Evolutionary conservation across 2,329 filamentous ascomycete species (phyloP).

Genomic region (Ceratocystiopsis sp.): DNA sequence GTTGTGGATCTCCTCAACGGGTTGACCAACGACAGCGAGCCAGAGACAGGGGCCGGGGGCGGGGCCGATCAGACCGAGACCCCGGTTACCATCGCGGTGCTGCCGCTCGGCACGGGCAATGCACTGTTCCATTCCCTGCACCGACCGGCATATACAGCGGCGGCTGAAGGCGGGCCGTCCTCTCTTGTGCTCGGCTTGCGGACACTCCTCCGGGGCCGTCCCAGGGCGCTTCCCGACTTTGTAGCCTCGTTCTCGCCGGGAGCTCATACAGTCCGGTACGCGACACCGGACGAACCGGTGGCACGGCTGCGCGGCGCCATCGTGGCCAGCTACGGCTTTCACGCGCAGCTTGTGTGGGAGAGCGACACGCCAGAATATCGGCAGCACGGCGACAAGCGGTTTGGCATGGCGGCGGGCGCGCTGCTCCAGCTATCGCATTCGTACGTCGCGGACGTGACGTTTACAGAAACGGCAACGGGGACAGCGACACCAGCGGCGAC

Average conservation of each 20-base stretch:
- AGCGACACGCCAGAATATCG: constrained; percentile 75
- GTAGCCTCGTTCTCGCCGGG: constrained; percentile 42
- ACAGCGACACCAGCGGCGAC: constrained; percentile 1
- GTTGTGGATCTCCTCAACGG: constrained; percentile 1
- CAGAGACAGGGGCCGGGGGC: background rate
- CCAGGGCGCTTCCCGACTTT: constrained; percentile 44
- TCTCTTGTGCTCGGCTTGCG: constrained; percentile 35
- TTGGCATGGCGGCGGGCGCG: constrained; percentile 68
- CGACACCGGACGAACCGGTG: constrained; percentile 7
- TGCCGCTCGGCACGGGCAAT: constrained; percentile 50
- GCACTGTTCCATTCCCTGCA: constrained; percentile 46
- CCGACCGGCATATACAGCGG: constrained; percentile 32
- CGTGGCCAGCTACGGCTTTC: constrained; percentile 79
- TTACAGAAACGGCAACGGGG: constrained; percentile 12
- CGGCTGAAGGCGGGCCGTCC: constrained; percentile 17
- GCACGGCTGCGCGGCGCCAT: constrained; percentile 48
- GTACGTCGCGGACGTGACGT: constrained; percentile 26
- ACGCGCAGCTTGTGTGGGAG: constrained; percentile 77
- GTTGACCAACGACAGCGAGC: constrained; percentile 13
- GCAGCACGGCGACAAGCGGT: constrained; percentile 57
- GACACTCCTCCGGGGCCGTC: constrained; percentile 40
- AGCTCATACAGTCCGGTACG: constrained; percentile 26
- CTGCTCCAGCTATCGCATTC: constrained; percentile 41
- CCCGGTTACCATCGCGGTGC: constrained; percentile 29
- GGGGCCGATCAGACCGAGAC: constrained; percentile 11